Conservation (phyloP, 2,329 filamentous ascomycete genomes). For the Penicillium sclerotiorum region DNA sequence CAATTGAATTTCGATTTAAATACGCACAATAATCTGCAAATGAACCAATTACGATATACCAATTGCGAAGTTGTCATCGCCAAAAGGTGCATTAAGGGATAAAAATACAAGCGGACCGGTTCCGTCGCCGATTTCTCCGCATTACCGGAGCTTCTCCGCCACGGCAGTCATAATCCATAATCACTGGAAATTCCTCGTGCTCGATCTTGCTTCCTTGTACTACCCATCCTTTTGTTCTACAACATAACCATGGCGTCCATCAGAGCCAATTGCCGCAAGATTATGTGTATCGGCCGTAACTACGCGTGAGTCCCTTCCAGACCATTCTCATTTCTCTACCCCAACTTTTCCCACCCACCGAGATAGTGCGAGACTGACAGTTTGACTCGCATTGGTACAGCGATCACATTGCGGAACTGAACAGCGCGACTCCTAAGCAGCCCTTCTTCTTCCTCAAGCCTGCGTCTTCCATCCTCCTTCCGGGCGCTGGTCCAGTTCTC, state of each 20-base stretch:
- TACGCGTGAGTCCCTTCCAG: slow-evolving; percentile 71
- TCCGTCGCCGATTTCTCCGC: slow-evolving; percentile 27
- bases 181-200: no score
- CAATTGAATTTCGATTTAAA: no score
- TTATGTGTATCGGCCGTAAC: slow-evolving; percentile 93
- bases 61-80: no score
- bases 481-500: slow-evolving; percentile 76
- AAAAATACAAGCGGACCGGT: slow-evolving; percentile 18
- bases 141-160: slow-evolving; percentile 23
- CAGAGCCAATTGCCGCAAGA: slow-evolving; percentile 64
- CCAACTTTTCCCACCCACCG: background rate
- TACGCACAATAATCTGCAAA: no score
- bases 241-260: slow-evolving; percentile 50
- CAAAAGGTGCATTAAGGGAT: background rate
- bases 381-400: slow-evolving; percentile 47
- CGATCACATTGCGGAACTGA: slow-evolving; percentile 91
- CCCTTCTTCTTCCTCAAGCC: slow-evolving; percentile 99
- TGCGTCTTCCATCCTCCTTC: slow-evolving; percentile 78
- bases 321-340: background rate
- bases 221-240: background rate
- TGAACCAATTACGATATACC: no score
- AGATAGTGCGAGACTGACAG: background rate
- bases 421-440: slow-evolving; percentile 83
- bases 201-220: background rate
- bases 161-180: background rate